A percentile compares a stretch with the other conserved stretches of the same genome.
Conservation (phyloP, 176 grass and related monocot species). For the Lolium multiflorum region DNA sequence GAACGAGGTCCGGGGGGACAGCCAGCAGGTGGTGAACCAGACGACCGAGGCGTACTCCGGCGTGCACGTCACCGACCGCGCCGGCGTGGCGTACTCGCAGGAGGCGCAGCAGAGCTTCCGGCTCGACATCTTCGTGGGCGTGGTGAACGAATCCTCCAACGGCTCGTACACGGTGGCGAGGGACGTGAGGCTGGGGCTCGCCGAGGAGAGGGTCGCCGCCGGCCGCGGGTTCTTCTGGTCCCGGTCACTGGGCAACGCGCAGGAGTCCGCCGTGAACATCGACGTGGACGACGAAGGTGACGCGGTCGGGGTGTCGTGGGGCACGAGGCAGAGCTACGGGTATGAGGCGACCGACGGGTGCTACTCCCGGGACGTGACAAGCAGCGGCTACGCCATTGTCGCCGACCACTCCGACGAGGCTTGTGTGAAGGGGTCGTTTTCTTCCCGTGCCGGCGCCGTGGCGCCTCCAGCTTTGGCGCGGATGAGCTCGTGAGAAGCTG, state of each 20-base stretch:
- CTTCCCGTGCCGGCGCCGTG: neutral
- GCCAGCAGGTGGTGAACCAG: conserved; percentile 56
- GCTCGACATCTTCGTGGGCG: conserved; percentile 56
- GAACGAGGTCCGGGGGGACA: conserved; percentile 34
- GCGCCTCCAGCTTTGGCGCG: neutral
- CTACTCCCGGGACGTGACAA: conserved; percentile 65
- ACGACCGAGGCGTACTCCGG: conserved; percentile 60
- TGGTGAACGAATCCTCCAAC: conserved; percentile 38
- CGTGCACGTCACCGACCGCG: conserved; percentile 47
- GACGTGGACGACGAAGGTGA: conserved; percentile 55
- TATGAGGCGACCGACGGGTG: conserved; percentile 66
- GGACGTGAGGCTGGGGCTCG: conserved; percentile 51
- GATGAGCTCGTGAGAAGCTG: conserved; percentile 28
- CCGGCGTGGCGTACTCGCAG: conserved; percentile 60
- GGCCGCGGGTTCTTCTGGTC: conserved; percentile 58
- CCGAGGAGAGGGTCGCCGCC: conserved; percentile 65
- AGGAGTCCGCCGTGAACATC: conserved; percentile 50
- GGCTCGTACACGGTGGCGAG: conserved; percentile 43
- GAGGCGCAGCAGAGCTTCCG: conserved; percentile 63
- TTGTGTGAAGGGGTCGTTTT: conserved; percentile 35
- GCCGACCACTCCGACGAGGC: conserved; percentile 47
- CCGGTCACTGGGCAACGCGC: conserved; percentile 66
- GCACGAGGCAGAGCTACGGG: conserved; percentile 61
- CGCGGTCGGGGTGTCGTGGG: conserved; percentile 43
- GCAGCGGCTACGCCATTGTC: conserved; percentile 43